Conservation (phyloP, 116 monocot genomes). For the Thalassia testudinum region DNA sequence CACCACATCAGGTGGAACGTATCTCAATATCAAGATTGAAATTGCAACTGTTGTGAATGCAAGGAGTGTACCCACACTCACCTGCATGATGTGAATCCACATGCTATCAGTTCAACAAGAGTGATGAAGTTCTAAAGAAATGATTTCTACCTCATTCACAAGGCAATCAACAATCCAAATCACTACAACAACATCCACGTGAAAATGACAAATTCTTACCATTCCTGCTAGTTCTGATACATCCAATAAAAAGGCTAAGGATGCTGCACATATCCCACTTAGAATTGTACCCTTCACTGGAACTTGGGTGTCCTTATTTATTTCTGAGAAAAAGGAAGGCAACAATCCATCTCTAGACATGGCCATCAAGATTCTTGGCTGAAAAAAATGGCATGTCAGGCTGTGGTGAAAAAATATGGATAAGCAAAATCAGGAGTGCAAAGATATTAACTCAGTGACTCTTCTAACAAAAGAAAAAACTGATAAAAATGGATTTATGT, state of each 20-base stretch:
- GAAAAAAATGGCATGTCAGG: constrained; percentile 4
- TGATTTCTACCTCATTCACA: no score
- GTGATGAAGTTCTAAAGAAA: no score
- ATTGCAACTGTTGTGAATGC: constrained; percentile 93
- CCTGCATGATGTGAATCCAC: constrained; percentile 56
- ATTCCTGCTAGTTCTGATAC: constrained; percentile 96
- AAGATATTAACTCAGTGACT: not conserved
- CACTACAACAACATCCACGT: no score
- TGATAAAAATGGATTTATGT: no score
- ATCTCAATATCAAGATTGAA: constrained; percentile 95
- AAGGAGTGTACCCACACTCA: constrained; percentile 97
- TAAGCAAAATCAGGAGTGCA: not conserved
- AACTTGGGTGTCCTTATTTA: constrained; percentile 70
- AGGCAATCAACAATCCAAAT: no score
- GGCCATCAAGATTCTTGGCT: constrained; percentile 99
- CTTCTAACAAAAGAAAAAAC: no score
- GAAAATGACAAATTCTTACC: constrained; percentile 29
- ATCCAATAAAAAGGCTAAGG: constrained; percentile 86
- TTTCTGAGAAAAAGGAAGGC: constrained; percentile 80
- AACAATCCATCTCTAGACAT: constrained; percentile 98
- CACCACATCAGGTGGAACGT: constrained; percentile 83
- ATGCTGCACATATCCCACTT: constrained; percentile 63
- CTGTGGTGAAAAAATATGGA: not conserved
- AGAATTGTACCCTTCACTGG: constrained; percentile 86
- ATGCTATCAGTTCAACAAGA: no score